Percentiles rank a stretch among this genome's conserved stretches.
These are phyloP conservation scores for Andrographis paniculata DNA, from an alignment of 305 asterid genomes.

Conservation along the genomic window DNA sequence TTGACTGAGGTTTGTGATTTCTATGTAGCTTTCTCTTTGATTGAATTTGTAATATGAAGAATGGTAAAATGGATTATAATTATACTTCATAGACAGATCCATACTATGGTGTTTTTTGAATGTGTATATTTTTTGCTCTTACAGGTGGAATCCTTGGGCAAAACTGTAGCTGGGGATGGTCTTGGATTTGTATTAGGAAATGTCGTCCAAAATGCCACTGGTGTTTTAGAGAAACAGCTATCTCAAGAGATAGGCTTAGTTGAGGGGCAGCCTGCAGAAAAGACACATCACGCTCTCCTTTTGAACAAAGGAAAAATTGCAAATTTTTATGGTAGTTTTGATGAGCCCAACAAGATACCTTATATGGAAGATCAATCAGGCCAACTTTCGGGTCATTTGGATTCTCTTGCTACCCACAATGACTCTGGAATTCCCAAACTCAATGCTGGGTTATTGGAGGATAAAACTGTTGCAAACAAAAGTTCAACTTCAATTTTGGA, in stretches of 20 bases:
- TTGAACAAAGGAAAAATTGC: slow-evolving; percentile 33
- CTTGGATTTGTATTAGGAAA: slow-evolving; percentile 24
- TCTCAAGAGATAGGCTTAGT: slow-evolving; percentile 27
- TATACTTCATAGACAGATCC: slow-evolving; percentile 6
- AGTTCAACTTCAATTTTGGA: slow-evolving; percentile 52
- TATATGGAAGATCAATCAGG: slow-evolving; percentile 32
- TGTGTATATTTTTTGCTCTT: slow-evolving; percentile 22
- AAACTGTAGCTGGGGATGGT: slow-evolving; percentile 35
- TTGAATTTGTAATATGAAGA: neutral
- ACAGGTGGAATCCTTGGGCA: slow-evolving; percentile 30
- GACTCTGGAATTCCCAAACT: slow-evolving; percentile 31
- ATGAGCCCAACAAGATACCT: slow-evolving; percentile 31
- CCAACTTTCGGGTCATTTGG: slow-evolving; percentile 27
- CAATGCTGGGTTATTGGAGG: slow-evolving; percentile 30
- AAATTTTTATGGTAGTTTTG: slow-evolving; percentile 26
- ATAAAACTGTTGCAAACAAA: slow-evolving; percentile 31
- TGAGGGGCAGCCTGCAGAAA: slow-evolving; percentile 37
- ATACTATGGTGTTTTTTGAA: slow-evolving; percentile 16
- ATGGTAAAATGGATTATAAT: no score
- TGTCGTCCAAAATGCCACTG: slow-evolving; percentile 30
- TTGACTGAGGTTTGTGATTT: slow-evolving; percentile 42
- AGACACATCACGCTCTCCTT: slow-evolving; percentile 22
- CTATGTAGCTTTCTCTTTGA: slow-evolving; percentile 2
- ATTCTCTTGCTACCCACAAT: slow-evolving; percentile 29
- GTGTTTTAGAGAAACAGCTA: slow-evolving; percentile 30